phyloP scores from a whole-genome alignment of 1,284 basidiomycete species.

The Meripilus lineatus region DNA sequence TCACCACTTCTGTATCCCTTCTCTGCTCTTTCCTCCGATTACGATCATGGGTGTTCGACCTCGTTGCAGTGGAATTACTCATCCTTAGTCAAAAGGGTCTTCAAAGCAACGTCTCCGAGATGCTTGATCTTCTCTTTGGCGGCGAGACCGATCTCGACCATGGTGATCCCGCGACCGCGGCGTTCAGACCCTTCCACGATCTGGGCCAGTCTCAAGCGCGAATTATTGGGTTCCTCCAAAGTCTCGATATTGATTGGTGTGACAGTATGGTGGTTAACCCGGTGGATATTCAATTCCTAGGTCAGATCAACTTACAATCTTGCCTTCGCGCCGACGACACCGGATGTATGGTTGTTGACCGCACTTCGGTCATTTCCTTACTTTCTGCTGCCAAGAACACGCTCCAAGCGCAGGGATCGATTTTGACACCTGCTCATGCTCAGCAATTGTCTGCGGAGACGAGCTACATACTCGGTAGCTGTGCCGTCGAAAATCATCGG shows the following conservation, averaged over 20 bases:
- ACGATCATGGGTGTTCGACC: slow-evolving; percentile 82
- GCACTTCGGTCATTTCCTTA: slow-evolving; percentile 62
- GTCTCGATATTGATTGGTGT: slow-evolving; percentile 84
- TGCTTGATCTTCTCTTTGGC: slow-evolving; percentile 74
- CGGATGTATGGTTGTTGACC: slow-evolving; percentile 82
- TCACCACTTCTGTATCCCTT: slow-evolving; percentile 71
- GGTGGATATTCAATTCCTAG: slow-evolving; percentile 65
- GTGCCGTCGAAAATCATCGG: slow-evolving; percentile 83
- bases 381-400: slow-evolving; percentile 56
- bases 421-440: slow-evolving; percentile 59
- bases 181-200: slow-evolving; percentile 58
- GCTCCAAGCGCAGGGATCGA: slow-evolving; percentile 63
- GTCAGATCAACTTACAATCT: slow-evolving; percentile 66
- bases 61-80: slow-evolving; percentile 88
- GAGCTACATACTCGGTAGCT: slow-evolving; percentile 74
- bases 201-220: slow-evolving; percentile 78
- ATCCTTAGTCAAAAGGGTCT: slow-evolving; percentile 78
- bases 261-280: slow-evolving; percentile 64
- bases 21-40: slow-evolving; percentile 79
- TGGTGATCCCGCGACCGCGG: too few species aligned
- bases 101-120: slow-evolving; percentile 61
- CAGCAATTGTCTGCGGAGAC: slow-evolving; percentile 70
- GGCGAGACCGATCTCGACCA: slow-evolving; percentile 47
- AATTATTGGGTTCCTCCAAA: slow-evolving; percentile 85
- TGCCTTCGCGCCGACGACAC: slow-evolving; percentile 69